Percentiles rank a stretch among this genome's conserved stretches.
Conservation (phyloP, 495 filamentous ascomycete genomes). For the Cercophora sp. region DNA sequence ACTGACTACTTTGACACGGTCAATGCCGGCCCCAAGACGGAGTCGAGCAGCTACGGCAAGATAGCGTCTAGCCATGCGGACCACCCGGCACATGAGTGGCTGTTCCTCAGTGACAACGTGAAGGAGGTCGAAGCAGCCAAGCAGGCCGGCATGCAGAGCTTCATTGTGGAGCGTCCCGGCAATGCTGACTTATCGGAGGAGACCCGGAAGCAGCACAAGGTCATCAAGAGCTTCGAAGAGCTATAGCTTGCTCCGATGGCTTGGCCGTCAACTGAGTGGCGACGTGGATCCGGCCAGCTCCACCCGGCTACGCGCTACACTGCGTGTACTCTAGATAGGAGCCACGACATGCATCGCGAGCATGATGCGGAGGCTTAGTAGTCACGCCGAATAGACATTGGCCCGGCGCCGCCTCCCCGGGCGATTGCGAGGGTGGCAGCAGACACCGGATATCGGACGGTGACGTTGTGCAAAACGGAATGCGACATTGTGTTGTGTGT, state of each 20-base stretch:
- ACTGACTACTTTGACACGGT: constrained; percentile 66
- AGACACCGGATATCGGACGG: too few relatives aligned
- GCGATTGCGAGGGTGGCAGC: too few relatives aligned
- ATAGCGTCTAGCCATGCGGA: constrained; percentile 48
- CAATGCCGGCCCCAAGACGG: constrained; percentile 66
- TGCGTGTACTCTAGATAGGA: too few relatives aligned
- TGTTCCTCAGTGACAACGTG: constrained; percentile 69
- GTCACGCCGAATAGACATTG: too few relatives aligned
- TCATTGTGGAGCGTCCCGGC: constrained; percentile 59
- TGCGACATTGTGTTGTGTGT: too few relatives aligned
- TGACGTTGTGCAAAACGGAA: not conserved
- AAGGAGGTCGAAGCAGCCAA: constrained; percentile 65
- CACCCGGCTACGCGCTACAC: not conserved
- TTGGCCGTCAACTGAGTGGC: too few relatives aligned
- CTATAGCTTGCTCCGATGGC: constrained; percentile 15
- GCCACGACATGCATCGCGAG: too few relatives aligned
- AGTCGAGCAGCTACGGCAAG: constrained; percentile 54
- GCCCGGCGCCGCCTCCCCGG: too few relatives aligned
- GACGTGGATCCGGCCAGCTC: not conserved
- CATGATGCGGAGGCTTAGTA: too few relatives aligned
- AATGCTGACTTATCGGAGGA: constrained; percentile 52
- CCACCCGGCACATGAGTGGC: constrained; percentile 41
- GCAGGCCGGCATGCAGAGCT: constrained; percentile 57
- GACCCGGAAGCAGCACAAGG: constrained; percentile 36
- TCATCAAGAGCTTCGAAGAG: constrained; percentile 46